These are phyloP conservation scores for Hypomyces rosellus DNA, from an alignment of 2,329 filamentous ascomycete species.

Conservation along the genomic window DNA sequence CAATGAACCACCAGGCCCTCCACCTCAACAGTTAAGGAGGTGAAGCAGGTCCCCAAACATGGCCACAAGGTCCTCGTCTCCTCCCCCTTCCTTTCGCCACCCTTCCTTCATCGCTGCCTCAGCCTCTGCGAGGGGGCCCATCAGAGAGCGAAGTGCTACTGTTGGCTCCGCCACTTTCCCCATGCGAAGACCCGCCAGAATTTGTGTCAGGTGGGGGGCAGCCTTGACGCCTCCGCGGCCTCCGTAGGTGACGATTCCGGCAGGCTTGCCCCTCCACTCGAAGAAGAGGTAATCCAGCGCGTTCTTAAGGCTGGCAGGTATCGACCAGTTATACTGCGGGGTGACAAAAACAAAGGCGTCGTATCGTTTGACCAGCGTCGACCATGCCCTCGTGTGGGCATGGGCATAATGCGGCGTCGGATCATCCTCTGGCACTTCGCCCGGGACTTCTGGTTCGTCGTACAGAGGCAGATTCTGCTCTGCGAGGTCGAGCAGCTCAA, in stretches of 20 bases:
- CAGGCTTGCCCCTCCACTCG: conserved; percentile 52
- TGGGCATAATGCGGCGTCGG: conserved; percentile 26
- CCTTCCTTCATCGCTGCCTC: no score
- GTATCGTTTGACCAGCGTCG: conserved; percentile 34
- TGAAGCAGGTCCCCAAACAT: no score
- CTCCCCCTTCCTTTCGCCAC: no score
- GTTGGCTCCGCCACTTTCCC: neutral
- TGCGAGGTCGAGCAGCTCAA: conserved; percentile 30
- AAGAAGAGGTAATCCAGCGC: conserved; percentile 55
- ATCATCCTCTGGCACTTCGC: conserved; percentile 27
- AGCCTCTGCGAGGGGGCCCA: no score
- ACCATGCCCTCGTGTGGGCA: conserved; percentile 41
- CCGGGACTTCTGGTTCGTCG: conserved; percentile 36
- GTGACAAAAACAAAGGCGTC: conserved; percentile 44
- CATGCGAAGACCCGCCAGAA: conserved; percentile 15
- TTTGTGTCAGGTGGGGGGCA: conserved; percentile 14
- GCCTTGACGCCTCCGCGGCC: conserved; percentile 31
- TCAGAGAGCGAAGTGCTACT: neutral
- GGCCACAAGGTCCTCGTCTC: no score
- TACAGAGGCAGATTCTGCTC: conserved; percentile 38
- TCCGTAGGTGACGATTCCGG: conserved; percentile 49
- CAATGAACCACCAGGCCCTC: no score
- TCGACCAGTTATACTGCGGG: conserved; percentile 52
- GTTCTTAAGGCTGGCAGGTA: conserved; percentile 52
- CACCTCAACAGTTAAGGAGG: no score